Conservation (phyloP, 2,329 filamentous ascomycete species). For the Cladosporium sp. region DNA sequence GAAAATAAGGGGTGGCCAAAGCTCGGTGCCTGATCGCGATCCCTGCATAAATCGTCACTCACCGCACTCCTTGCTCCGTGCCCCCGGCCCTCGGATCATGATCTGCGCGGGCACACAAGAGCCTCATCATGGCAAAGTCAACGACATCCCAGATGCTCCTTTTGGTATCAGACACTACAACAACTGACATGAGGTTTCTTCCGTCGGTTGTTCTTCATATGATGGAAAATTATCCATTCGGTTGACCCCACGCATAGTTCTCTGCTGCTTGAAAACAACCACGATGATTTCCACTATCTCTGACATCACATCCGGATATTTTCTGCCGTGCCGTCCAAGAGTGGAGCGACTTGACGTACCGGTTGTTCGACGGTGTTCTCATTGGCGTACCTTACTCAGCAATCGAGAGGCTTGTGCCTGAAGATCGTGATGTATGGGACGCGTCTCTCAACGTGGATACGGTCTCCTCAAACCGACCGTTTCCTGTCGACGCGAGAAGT, state of each 20-base stretch:
- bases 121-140: constrained; percentile 1
- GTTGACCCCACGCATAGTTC: neutral
- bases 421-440: constrained; percentile 15
- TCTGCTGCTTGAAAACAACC: neutral
- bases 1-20: constrained; percentile 2
- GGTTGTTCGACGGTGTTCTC: neutral
- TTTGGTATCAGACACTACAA: neutral
- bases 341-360: constrained; percentile 17
- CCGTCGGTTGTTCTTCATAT: neutral
- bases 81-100: neutral
- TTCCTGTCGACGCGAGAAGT: constrained; percentile 9
- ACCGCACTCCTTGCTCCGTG: neutral
- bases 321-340: neutral
- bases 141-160: neutral
- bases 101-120: constrained; percentile 3
- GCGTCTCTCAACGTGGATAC: constrained; percentile 5
- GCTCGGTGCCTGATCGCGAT: neutral
- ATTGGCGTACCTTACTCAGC: constrained; percentile 9
- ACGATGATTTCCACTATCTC: neutral
- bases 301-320: constrained; percentile 17
- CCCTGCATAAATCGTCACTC: neutral
- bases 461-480: neutral
- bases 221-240: neutral
- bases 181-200: neutral
- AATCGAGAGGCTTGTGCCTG: constrained; percentile 13